Base-by-base conservation (phyloP, 805 yeast species). In the Saturnispora halmiae region DNA sequence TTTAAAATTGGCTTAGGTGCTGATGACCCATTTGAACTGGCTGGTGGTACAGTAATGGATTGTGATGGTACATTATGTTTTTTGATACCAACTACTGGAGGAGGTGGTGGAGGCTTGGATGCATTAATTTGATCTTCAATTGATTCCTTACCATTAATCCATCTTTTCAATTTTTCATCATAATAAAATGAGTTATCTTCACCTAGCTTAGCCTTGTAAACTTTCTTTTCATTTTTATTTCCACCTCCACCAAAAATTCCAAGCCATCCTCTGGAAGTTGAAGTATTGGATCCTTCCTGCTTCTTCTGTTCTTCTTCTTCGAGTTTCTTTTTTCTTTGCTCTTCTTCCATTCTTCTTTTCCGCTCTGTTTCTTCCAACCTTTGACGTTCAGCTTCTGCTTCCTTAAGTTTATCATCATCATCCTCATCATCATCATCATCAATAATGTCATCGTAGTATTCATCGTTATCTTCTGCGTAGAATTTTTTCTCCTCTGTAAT, bases 141-240 rank as follows among this genome's bases (percentile, higher is more conserved):
- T 20, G 79, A 73, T 4, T 74, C 76, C 46, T 76, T 73, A 41
- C 73, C 75, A 54, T 85, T 79, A 39, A 92, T 75, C 96, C 96
- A 92, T 53, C 95, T 73, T 56, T 81, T 79, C 54, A 82, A 70
- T 44, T 82, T 76, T 51, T 84, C 90, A 62, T 88, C 95, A 58
- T 77, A 92, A 53, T 75, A 72, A 55, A 92, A 81, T 14, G 73
- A 66, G 54, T 70, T 81, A 44, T 77, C 72, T 43, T 82, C 84
- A 10, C 97, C 98, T 40, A 92, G 63, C 50, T 92, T 86, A 28
- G 96, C 97, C 47, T 76, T 74, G 18, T 40, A 40, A 46, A 79
- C 71, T 0, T 87, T 82, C 54, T 83, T 84, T 30, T 84, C 85
- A 39, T 75, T 48, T 26, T 54, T 79, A 22, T 74, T 72, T 36